A percentile compares a stretch with the other conserved stretches of the same genome.
phyloP scores from a whole-genome alignment of 2,329 filamentous ascomycete species.

The Fusarium pilosicola region DNA sequence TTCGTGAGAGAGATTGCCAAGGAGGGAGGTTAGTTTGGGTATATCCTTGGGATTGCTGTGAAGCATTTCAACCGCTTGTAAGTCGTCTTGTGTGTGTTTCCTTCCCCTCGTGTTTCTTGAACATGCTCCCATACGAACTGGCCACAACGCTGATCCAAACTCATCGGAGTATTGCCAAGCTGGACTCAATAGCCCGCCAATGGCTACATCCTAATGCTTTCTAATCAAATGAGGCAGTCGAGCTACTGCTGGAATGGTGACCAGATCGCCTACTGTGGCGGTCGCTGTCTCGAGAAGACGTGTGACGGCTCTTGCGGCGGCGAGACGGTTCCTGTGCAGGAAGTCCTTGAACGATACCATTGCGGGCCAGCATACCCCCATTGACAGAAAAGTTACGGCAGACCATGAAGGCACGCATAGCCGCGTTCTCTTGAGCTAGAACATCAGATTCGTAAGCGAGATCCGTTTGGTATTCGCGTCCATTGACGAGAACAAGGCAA shows the following conservation, averaged over 20 bases:
- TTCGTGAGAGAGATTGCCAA: slow-evolving; percentile 42
- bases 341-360: slow-evolving; percentile 74
- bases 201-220: slow-evolving; percentile 21
- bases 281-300: slow-evolving; percentile 59
- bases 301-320: slow-evolving; percentile 63
- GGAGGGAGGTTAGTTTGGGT: slow-evolving; percentile 40
- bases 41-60: slow-evolving; percentile 50
- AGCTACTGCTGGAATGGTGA: slow-evolving; percentile 71
- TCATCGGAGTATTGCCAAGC: slow-evolving; percentile 19
- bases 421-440: slow-evolving; percentile 90
- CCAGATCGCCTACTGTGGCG: slow-evolving; percentile 62
- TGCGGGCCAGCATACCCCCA: slow-evolving; percentile 84
- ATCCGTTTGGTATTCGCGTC: slow-evolving; percentile 94
- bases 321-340: slow-evolving; percentile 64
- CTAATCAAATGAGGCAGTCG: slow-evolving; percentile 68
- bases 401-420: slow-evolving; percentile 96
- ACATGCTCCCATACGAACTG: slow-evolving; percentile 17
- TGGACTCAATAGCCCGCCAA: slow-evolving; percentile 6
- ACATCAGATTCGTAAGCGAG: slow-evolving; percentile 82
- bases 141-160: slow-evolving; percentile 27
- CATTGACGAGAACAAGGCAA: slow-evolving; percentile 94
- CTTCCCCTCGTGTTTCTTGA: slow-evolving; percentile 21
- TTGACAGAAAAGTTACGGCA: slow-evolving; percentile 98
- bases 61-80: slow-evolving; percentile 53
- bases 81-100: slow-evolving; percentile 40